phyloP scores from a whole-genome alignment of 176 grass and related monocot genomes.

The Eremochloa ophiuroides region DNA sequence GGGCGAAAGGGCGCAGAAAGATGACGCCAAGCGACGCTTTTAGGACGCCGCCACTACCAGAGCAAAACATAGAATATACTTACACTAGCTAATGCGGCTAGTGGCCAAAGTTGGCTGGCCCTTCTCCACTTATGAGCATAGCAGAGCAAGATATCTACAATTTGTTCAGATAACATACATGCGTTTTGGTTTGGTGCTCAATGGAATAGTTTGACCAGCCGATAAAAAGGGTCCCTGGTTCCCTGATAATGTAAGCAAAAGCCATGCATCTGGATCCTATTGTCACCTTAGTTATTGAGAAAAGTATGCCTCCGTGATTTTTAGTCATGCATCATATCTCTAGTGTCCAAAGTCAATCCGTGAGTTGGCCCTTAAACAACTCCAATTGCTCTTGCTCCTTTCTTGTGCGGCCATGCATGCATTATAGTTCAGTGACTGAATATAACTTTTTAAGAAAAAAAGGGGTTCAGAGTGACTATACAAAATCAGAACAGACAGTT shows the following conservation, averaged over 20 bases:
- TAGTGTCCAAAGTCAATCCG: not conserved
- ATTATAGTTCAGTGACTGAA: not conserved
- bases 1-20: not conserved
- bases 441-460: not conserved
- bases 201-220: slow-evolving; percentile 29
- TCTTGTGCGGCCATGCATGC: not conserved
- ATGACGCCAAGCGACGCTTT: slow-evolving; percentile 19
- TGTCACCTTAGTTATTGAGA: not conserved
- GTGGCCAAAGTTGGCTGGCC: slow-evolving; percentile 9
- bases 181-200: slow-evolving; percentile 8
- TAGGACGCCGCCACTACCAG: not conserved
- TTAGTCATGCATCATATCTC: not conserved
- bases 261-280: not conserved
- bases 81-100: not conserved
- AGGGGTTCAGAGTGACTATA: not conserved
- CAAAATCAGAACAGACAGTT: not conserved
- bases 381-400: not conserved
- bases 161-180: not conserved
- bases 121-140: slow-evolving; percentile 6
- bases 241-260: not conserved
- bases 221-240: not conserved
- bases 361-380: not conserved
- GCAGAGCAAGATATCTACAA: not conserved
- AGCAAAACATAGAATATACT: not conserved
- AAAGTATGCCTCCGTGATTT: not conserved